Conservation (phyloP, 805 yeast genomes). For the Kazachstania taianensis region DNA sequence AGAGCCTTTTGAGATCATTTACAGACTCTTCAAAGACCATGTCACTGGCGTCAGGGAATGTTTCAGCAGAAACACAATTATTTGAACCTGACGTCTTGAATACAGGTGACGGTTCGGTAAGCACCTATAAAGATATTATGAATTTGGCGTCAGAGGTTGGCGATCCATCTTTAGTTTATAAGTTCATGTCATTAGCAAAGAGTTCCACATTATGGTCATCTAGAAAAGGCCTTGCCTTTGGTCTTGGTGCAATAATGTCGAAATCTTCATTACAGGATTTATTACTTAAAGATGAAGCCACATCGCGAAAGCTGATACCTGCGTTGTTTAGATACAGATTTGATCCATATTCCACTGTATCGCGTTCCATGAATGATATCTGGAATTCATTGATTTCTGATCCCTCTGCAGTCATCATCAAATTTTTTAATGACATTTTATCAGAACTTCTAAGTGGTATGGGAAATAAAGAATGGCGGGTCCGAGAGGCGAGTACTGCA, state of each 20-base stretch:
- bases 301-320: conserved; percentile 61
- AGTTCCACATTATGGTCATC: conserved; percentile 87
- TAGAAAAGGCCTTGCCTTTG: conserved; percentile 88
- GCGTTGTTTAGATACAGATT: conserved; percentile 73
- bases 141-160: conserved; percentile 90
- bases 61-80: conserved; percentile 69
- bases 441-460: conserved; percentile 55
- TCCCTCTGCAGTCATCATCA: conserved; percentile 42
- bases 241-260: conserved; percentile 75
- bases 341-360: conserved; percentile 71
- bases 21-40: conserved; percentile 50
- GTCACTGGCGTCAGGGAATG: conserved; percentile 48
- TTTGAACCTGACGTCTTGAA: conserved; percentile 75
- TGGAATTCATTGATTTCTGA: conserved; percentile 65
- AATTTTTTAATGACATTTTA: conserved; percentile 49
- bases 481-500: conserved; percentile 73
- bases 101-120: conserved; percentile 76
- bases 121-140: conserved; percentile 84
- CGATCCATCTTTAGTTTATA: conserved; percentile 86
- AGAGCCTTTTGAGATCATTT: conserved; percentile 63
- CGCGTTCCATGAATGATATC: conserved; percentile 76
- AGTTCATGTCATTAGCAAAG: conserved; percentile 86
- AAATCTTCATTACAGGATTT: conserved; percentile 62
- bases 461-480: conserved; percentile 86
- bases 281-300: conserved; percentile 40